Conservation (phyloP, 495 filamentous ascomycete species). For the Aspergillus bridgeri region DNA sequence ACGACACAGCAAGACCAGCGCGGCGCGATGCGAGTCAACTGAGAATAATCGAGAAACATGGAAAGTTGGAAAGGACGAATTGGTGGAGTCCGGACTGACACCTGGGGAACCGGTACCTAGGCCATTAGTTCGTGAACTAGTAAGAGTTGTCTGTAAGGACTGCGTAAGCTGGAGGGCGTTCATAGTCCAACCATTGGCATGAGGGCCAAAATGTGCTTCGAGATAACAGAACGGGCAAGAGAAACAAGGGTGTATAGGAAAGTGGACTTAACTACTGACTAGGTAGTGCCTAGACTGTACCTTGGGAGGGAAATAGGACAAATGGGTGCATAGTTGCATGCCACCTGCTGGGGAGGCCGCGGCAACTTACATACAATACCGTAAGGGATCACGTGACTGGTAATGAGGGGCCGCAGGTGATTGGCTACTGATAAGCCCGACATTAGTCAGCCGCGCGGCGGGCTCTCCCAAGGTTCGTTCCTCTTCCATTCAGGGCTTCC, state of each 20-base stretch:
- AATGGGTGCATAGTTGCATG: too few species aligned
- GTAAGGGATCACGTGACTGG: slow-evolving; percentile 12
- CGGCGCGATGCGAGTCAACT: not conserved
- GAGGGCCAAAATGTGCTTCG: too few species aligned
- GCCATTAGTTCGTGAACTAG: slow-evolving; percentile 3
- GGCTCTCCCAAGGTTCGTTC: not conserved
- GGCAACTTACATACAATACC: too few species aligned
- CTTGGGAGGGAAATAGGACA: too few species aligned
- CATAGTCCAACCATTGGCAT: not conserved
- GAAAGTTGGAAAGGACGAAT: slow-evolving; percentile 16
- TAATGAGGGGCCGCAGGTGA: not conserved
- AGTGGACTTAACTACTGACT: too few species aligned
- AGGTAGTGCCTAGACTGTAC: too few species aligned
- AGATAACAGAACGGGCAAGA: too few species aligned
- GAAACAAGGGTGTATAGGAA: too few species aligned
- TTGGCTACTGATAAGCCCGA: slow-evolving; percentile 19
- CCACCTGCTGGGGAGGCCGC: too few species aligned
- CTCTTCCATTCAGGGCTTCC: not conserved
- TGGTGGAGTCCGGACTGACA: slow-evolving; percentile 18
- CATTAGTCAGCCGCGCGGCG: not conserved
- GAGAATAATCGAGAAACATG: slow-evolving; percentile 5
- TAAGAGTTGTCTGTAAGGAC: not conserved
- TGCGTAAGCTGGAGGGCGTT: not conserved
- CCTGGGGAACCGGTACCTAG: slow-evolving; percentile 6
- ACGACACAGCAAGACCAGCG: slow-evolving; percentile 1